A percentile compares a stretch with the other conserved stretches of the same genome.
phyloP scores from a whole-genome alignment of 148 eudicot species.

The Pharnaceum exiguum region DNA sequence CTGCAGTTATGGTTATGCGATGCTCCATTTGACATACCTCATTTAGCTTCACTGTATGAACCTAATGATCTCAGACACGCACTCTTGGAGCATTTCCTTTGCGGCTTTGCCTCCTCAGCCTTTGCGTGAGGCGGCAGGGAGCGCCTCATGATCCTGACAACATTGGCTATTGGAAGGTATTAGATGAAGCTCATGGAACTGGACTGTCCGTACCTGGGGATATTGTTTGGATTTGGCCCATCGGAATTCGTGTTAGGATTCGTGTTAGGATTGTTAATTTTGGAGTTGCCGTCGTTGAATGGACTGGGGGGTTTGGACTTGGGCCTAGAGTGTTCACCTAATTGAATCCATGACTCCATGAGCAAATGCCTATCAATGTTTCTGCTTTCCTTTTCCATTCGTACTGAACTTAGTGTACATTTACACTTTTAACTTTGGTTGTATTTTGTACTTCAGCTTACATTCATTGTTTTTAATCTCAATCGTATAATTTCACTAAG shows the following conservation, averaged over 20 bases:
- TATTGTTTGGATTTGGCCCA: neutral
- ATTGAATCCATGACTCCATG: neutral
- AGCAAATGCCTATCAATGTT: neutral
- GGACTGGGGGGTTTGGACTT: neutral
- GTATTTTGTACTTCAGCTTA: too few relatives aligned
- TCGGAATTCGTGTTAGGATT: neutral
- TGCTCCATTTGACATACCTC: slow-evolving; percentile 21
- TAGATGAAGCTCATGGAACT: slow-evolving; percentile 10
- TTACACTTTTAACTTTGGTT: too few relatives aligned
- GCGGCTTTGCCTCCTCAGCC: slow-evolving; percentile 26
- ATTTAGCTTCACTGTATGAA: slow-evolving; percentile 30
- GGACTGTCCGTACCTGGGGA: neutral
- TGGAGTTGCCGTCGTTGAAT: neutral
- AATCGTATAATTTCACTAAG: too few relatives aligned
- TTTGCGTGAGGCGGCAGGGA: slow-evolving; percentile 23
- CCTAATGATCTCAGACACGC: slow-evolving; percentile 29
- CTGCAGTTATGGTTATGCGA: slow-evolving; percentile 28
- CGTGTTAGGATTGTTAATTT: neutral
- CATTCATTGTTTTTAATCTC: too few relatives aligned
- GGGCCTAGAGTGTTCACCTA: neutral
- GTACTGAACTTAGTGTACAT: too few relatives aligned
- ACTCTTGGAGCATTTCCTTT: slow-evolving; percentile 24
- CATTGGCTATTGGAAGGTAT: slow-evolving; percentile 19
- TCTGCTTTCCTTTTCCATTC: too few relatives aligned
- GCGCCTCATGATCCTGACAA: slow-evolving; percentile 29